A percentile compares a stretch with the other conserved stretches of the same genome.
Conservation (phyloP, 345 rosid species). For the Crucihimalaya himalaica region DNA sequence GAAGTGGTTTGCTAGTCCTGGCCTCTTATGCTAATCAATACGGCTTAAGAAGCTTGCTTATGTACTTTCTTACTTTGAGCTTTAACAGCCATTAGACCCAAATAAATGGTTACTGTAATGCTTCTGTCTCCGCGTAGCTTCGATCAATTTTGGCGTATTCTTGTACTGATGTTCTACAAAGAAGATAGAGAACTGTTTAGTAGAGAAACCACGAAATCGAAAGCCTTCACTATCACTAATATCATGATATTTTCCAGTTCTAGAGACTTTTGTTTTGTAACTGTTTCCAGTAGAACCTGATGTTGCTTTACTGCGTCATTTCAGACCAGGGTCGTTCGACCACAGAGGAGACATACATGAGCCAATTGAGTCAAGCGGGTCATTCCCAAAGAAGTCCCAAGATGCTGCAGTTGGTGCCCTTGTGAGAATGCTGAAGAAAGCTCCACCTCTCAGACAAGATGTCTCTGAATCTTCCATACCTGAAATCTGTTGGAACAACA, state of each 20-base stretch:
- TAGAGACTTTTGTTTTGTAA: conserved; percentile 1
- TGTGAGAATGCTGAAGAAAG: conserved; percentile 81
- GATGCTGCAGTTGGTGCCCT: conserved; percentile 94
- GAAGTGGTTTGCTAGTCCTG: neutral
- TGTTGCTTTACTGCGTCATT: neutral
- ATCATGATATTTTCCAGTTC: neutral
- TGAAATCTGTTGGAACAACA: conserved; percentile 36
- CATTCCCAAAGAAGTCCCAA: conserved; percentile 59
- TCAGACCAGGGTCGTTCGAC: conserved; percentile 68
- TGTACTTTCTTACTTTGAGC: conserved; percentile 8
- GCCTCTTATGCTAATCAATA: neutral
- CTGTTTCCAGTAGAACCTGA: conserved; percentile 8
- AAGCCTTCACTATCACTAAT: neutral
- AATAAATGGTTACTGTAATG: neutral
- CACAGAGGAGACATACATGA: conserved; percentile 50
- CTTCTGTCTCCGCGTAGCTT: conserved; percentile 4
- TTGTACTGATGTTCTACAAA: neutral
- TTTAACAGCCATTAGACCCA: conserved; percentile 12
- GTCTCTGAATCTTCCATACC: conserved; percentile 42
- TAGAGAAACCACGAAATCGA: neutral
- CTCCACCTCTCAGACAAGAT: conserved; percentile 80
- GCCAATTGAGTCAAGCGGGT: conserved; percentile 53
- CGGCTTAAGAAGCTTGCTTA: neutral
- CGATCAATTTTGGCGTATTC: neutral
- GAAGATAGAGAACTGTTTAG: neutral